Base-by-base conservation (phyloP, 1,284 basidiomycete genomes). In the Laetiporus sulphureus region DNA sequence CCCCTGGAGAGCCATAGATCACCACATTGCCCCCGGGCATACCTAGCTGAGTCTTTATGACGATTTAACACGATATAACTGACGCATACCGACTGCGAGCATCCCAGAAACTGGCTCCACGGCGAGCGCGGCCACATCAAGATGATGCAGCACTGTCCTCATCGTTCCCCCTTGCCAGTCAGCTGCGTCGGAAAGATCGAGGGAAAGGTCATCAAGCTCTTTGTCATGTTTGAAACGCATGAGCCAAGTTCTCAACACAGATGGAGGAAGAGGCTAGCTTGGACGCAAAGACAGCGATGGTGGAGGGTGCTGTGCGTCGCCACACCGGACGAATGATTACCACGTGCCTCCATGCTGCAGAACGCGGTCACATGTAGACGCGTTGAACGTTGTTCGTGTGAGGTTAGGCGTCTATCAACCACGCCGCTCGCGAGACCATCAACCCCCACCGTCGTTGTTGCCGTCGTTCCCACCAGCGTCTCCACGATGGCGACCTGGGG, bases 61-160 rank as follows among this genome's bases (percentile, higher is more conserved):
- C 10, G 4, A 32, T 15, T 2, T n/a, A 5, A 21, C 5, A 18
- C 10, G 18, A 10, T 8, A 3, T 21, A 20, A 27, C 21, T 37
- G 13, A 16, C 19, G 7, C 10, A 45, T 57, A 81, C 81, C 79
- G 32, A 85, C 66, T 3, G 85, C 90, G 13, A 95, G 68, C 13
- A 91, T 66, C 4, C 84, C 76, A 27, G 79, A 72, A 29, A 87
- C 63, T 2, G 89, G 82, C 52, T 93, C 88, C 37, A 79, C 67
- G 3, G 84, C 80, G 31, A 85, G 56, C 1, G 77, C 67, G 2
- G 72, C 74, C 36, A 83, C 61, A 51, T 88, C 73, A 27, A 76
- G 64, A 12, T 71, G 69, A 49, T 75, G 72, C 22, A 73, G 66
- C 30, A 78, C 60, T 0, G 64, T 63, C 48, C 68, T 67, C 12